Evolutionary conservation across 176 grass and related monocot genomes (phyloP), one percentile per base, ranked within the genome.

Genomic region (Oryza officinalis): DNA sequence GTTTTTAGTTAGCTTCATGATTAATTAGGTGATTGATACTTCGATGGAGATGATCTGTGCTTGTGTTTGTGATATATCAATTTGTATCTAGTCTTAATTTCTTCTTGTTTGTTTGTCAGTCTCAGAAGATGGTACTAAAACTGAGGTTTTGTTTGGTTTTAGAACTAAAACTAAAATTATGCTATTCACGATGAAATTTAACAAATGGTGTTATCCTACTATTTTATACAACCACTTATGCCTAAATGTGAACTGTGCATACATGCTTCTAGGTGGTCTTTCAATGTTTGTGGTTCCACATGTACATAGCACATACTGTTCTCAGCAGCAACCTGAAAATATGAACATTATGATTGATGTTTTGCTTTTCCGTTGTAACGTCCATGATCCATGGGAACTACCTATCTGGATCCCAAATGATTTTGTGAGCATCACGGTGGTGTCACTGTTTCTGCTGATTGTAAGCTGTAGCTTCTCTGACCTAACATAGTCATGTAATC

Each of bases 401-500:
- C 12, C 15, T 72, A 59, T 46, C 33, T 81, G 33, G 45, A 78
- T 57, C 38, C 6, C 61, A 2, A 79, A 67, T 15, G 3, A 15
- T 63, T 76, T 45, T 79, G 13, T 26, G 10, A 63, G 17, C 23
- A 38, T 32, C 37, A 50, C 17, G 2, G 10, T 38, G 59, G 8
- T 63, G 31, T 27, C 13, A 74, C 5, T 11, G 18, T 65, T 78
- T 59, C 8, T 40, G 31, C 12, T 79, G 38, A 20, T 63, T 86
- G 32, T 79, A 20, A 61, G 57, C n/a, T 61, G 22, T 61, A 61
- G 8, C 81, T 22, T 75, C 6, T 73, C 8, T 25, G 28, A 63
- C 18, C 46, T 69, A 74, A 80, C 52, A 69, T 23, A 20, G n/a
- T 35, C 32, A 26, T 90, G 45, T 87, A 31, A 75, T 68, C 23